Evolutionary conservation across 1,284 basidiomycete genomes (phyloP), one percentile per base, ranked within the genome.

Genomic region (Cutaneotrichosporon sp.): DNA sequence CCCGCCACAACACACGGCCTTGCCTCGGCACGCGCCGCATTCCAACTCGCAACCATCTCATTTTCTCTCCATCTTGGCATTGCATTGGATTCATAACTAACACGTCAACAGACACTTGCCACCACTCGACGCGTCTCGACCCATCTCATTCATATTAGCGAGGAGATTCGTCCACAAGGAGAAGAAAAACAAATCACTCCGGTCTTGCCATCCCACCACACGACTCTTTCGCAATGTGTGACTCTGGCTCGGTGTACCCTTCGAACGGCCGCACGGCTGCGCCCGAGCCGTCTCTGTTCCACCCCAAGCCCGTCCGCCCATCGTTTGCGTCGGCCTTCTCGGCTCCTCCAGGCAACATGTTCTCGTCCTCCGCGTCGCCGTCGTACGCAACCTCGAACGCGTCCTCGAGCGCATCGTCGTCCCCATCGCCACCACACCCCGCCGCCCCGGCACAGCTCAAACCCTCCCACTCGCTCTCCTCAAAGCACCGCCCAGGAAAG

Each of bases 401-500:
- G 14, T 41, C 40, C 7, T 48, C 54, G 8, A 51, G 46, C 10
- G 50, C 54, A 7, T 40, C 40, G 20, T 54, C 53, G 9, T 58
- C 58, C 33, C 49, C 54, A 1, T 56, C 58, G 35, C 51, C 58
- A 10, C 48, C 51, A 35, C 43, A 45, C 38, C 21, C 38, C 42
- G 5, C 42, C 36, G 18, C 21, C 40, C 1, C 42, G 30, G 17
- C 17, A 7, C 14, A 36, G 21, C 21, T 46, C 20, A 58, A 54
- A 46, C 54, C 49, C 10, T 49, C 55, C 3, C 43, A 47, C 49
- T 46, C 51, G 8, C 48, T 54, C 26, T 40, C 44, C 17, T 18
- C 47, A 30, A 52, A 52, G 41, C n/a, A 46, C 42, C 58, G 57
- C n/a, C 55, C 60, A 13, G 26, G 26, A 10, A 65, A 67, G 50